A percentile compares a stretch with the other conserved stretches of the same genome.
These are phyloP conservation scores for Penicillium odoratum DNA, from an alignment of 495 filamentous ascomycete genomes.

Conservation along the genomic window DNA sequence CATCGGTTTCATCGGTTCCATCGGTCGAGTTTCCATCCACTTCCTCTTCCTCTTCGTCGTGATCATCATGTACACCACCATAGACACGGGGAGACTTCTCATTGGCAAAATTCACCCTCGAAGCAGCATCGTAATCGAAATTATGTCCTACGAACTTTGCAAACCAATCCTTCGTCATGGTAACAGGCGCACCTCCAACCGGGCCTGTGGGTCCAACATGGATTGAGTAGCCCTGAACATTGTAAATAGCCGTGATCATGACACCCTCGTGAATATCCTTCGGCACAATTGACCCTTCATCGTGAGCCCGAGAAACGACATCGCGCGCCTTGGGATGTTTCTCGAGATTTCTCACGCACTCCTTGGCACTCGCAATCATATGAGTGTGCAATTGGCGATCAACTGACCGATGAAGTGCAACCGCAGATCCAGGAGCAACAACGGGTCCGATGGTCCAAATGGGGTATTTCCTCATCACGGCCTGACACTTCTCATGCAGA, in stretches of 20 bases:
- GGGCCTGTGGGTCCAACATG: constrained; percentile 12
- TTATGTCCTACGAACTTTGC: neutral
- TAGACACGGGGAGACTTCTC: neutral
- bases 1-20: neutral
- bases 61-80: neutral
- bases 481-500: neutral
- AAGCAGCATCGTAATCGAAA: neutral
- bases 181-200: neutral
- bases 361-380: neutral
- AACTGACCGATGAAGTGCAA: neutral
- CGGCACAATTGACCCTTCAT: constrained; percentile 8
- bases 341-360: constrained; percentile 1
- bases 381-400: constrained; percentile 16
- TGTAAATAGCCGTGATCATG: constrained; percentile 8
- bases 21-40: neutral
- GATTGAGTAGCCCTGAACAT: constrained; percentile 13
- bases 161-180: neutral
- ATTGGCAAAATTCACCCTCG: neutral
- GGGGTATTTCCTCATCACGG: neutral
- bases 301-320: constrained; percentile 12
- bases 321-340: constrained; percentile 6
- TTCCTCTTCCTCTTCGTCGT: neutral
- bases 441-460: constrained; percentile 22
- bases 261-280: neutral
- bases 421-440: constrained; percentile 19